Base-by-base conservation (phyloP, 2,329 filamentous ascomycete species). In the Orbilia blumenaviensis region DNA sequence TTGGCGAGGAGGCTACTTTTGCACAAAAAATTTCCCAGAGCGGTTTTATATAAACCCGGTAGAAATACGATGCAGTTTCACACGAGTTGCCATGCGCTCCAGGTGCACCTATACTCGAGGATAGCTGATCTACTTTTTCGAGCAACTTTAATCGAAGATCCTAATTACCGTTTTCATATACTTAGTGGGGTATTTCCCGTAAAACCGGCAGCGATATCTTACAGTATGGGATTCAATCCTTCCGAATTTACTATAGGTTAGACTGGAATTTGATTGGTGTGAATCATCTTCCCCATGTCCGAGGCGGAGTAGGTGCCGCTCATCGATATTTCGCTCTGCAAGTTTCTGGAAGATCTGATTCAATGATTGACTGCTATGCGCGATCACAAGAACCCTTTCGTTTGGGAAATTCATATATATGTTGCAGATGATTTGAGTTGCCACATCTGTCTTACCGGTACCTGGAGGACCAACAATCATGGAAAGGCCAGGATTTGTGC, bases 311-410 rank as follows among this genome's bases (percentile, higher is more conserved):
- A 99, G 86, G 85, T 99, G 95, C 41, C 95, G 90, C 83, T 96
- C 92, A 81, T 99, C 96, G 79, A 99, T 98, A 80, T 98, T 93
- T 27, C 99, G 86, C 3, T 91, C 92, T n/a, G 94, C 91, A 77
- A 99, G 99, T 84, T 99, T 99, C 80, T 96, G 92, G 84, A 99
- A 99, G 0, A 99, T 86, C 82, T 99, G 95, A 81, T 99, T 99
- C 8, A 99, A 86, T 1, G 95, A 96, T 83, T 99, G 96, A 81
- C 99, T 99, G 83, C 94, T 98, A 83, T 99, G 95, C 3, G 95
- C 95, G 78, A 99, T 89, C 42, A 99, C 88, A 16, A 99, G 85
- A 0, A 95, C 99, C 80, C 93, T 91, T 83, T 99, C 93, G 78
- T 90, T 87, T 6, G 95, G 94, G 82, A 97, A 99, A 83, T 98